Percentiles rank a stretch among this genome's conserved stretches.
Conservation (phyloP, 2,329 filamentous ascomycete genomes). For the Paecilomyces sp. region DNA sequence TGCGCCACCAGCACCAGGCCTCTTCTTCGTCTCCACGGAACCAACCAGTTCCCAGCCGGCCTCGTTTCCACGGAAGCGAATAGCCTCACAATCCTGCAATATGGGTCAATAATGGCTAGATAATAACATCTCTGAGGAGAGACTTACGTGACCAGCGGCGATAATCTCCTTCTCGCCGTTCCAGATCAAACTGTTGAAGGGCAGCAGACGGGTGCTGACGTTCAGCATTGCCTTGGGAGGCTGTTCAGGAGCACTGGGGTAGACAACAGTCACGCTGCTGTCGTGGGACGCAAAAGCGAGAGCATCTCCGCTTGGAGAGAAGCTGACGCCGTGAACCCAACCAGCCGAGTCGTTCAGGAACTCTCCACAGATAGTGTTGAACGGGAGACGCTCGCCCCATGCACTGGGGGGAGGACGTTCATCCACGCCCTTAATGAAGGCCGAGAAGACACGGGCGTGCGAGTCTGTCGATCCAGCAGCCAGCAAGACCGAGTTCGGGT, state of each 20-base stretch:
- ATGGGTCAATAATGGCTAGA: neutral
- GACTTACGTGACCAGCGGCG: slow-evolving; percentile 72
- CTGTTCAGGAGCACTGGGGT: slow-evolving; percentile 84
- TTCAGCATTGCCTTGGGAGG: slow-evolving; percentile 84
- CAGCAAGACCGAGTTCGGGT: slow-evolving; percentile 92
- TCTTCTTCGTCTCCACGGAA: slow-evolving; percentile 68
- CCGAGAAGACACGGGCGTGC: slow-evolving; percentile 88
- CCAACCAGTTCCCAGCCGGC: slow-evolving; percentile 78
- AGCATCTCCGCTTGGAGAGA: slow-evolving; percentile 88
- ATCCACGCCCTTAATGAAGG: slow-evolving; percentile 94
- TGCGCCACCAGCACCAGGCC: slow-evolving; percentile 50
- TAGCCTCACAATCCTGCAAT: slow-evolving; percentile 65
- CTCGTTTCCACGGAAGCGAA: slow-evolving; percentile 74
- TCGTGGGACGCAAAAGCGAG: slow-evolving; percentile 93
- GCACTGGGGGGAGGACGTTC: slow-evolving; percentile 74
- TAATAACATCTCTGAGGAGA: neutral
- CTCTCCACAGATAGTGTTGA: slow-evolving; percentile 97
- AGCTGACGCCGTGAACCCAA: slow-evolving; percentile 90
- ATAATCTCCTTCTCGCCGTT: slow-evolving; percentile 88
- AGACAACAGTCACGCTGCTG: slow-evolving; percentile 93
- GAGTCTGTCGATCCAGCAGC: slow-evolving; percentile 96
- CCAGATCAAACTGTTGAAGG: slow-evolving; percentile 91
- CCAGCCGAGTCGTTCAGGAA: slow-evolving; percentile 93
- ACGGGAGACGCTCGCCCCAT: slow-evolving; percentile 93
- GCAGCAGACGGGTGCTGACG: slow-evolving; percentile 80